Percentiles rank a stretch among this genome's conserved stretches.
Conservation (phyloP, 768 basidiomycete genomes). For the Roridomyces roridus region DNA sequence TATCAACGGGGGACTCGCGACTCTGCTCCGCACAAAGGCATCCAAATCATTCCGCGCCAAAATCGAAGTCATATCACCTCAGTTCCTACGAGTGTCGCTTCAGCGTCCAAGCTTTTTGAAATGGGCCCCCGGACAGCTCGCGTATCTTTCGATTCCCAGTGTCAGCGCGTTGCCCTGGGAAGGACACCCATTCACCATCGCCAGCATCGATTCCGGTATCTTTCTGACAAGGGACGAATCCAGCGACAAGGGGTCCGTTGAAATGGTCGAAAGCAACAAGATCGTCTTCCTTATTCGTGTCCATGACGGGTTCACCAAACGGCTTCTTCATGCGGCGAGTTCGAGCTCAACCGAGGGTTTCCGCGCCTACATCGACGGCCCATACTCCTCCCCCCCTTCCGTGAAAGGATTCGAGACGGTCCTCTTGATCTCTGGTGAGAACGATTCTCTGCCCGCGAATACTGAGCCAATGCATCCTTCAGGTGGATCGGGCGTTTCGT, state of each 20-base stretch:
- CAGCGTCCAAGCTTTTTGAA: slow-evolving; percentile 46
- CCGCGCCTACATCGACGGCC: slow-evolving; percentile 56
- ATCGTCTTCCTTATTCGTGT: slow-evolving; percentile 60
- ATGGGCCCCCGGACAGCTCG: slow-evolving; percentile 56
- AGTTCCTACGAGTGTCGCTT: slow-evolving; percentile 45
- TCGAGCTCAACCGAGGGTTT: slow-evolving; percentile 30
- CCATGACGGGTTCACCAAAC: slow-evolving; percentile 57
- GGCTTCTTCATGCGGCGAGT: slow-evolving; percentile 38
- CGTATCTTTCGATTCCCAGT: slow-evolving; percentile 52
- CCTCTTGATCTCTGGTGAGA: slow-evolving; percentile 52
- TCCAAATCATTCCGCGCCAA: slow-evolving; percentile 5
- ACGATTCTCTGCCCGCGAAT: not conserved
- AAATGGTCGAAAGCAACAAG: slow-evolving; percentile 39
- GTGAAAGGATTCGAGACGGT: slow-evolving; percentile 46
- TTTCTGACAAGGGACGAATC: slow-evolving; percentile 2
- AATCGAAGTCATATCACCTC: slow-evolving; percentile 25
- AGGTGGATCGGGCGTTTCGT: slow-evolving; percentile 56
- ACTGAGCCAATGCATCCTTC: not conserved
- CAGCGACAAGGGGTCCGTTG: slow-evolving; percentile 9
- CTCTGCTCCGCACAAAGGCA: slow-evolving; percentile 9
- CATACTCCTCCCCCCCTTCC: slow-evolving; percentile 51
- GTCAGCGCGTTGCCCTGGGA: slow-evolving; percentile 52
- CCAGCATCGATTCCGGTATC: slow-evolving; percentile 38
- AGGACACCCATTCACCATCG: slow-evolving; percentile 59
- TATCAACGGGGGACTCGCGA: slow-evolving; percentile 8